Base-by-base conservation (phyloP, 768 basidiomycete genomes). In the Leucosporidium yakuticum region DNA sequence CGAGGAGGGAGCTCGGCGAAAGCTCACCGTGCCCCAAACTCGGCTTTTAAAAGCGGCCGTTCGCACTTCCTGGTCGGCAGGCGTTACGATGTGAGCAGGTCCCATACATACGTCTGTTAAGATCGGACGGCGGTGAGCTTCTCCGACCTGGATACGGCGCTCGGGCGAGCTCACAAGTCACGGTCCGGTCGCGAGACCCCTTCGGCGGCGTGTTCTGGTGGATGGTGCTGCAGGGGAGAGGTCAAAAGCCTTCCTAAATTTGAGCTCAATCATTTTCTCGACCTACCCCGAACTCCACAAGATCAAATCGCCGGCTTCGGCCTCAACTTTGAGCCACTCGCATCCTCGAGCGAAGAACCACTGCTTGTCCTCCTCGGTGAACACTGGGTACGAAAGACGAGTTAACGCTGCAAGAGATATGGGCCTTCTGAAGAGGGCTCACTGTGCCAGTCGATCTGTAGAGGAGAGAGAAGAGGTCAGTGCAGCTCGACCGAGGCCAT, bases 271-370 rank as follows among this genome's bases (percentile, higher is more conserved):
- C 21, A 7, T 21, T n/a, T 27, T n/a, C 23, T 14, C 7, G n/a
- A 60, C 59, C 4, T 20, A 67, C 61, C 48, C 61, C 21, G 44
- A 68, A 48, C 20, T 21, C n/a, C 55, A 36, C 34, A 36, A 36
- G 34, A 36, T 36, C 34, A 36, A 36, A 12, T 36, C 34, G 12
- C 34, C 34, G 34, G 34, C 34, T 36, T 36, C 34, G 29, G 55
- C 55, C 14, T 34, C 12, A 29, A 56, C 74, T 68, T 79, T 78
- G 55, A 75, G 65, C 77, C 77, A 78, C 25, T 66, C 69, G 66
- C 79, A 79, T 0, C 80, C 80, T 54, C 74, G 68, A 32, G 78
- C 78, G 50, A 76, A 75, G 67, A 80, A 77, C 79, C 79, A 80
- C 34, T 79, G 64, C 29, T 78, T 60, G 44, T 78, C 72, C 29